Evolutionary conservation across 257 asterid genomes (phyloP), one percentile per base, ranked within the genome.

Genomic region (Echites panduratus): DNA sequence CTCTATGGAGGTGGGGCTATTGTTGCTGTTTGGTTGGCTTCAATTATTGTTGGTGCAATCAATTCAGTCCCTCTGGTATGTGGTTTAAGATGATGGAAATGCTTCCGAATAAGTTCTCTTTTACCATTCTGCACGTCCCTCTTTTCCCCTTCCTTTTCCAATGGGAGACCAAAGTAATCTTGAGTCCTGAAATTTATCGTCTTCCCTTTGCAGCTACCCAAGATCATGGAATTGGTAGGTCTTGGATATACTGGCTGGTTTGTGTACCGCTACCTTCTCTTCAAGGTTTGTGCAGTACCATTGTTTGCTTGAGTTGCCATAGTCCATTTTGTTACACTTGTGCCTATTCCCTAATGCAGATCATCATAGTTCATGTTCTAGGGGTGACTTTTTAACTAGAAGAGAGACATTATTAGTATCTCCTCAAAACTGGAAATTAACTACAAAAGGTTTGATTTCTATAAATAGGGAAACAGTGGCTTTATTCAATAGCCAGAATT

Each of bases 221-320:
- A 95, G 89, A 80, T 95, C 77, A 75, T 95, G 97, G 99, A 95
- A 88, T 76, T 92, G 83, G 94, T 95, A 45, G 97, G 98, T 48
- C 98, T 95, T 27, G 98, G 99, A 78, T 95, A 95, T 88, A 83
- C 97, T 0, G 99, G 97, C 66, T 95, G 99, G 99, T 95, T 95
- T 73, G 99, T 92, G 66, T 95, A 95, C 83, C 98, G 98, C 35
- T 95, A 95, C 84, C 96, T 95, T 73, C 98, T 95, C 74, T 95
- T 92, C 96, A 92, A 95, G 99, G 99, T 94, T 71, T 20, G 77
- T 14, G 52, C 70, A 32, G 24, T 48, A 40, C 20, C 12, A 2
- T 41, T 45, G 19, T n/a, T 4, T 20, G 10, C 19, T 27, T 0
- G 27, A 44, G 8, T 41, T 29, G 24, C 32, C 35, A 61, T 27